Base-by-base conservation (phyloP, 768 basidiomycete genomes). In the Sporobolomyces roseus region DNA sequence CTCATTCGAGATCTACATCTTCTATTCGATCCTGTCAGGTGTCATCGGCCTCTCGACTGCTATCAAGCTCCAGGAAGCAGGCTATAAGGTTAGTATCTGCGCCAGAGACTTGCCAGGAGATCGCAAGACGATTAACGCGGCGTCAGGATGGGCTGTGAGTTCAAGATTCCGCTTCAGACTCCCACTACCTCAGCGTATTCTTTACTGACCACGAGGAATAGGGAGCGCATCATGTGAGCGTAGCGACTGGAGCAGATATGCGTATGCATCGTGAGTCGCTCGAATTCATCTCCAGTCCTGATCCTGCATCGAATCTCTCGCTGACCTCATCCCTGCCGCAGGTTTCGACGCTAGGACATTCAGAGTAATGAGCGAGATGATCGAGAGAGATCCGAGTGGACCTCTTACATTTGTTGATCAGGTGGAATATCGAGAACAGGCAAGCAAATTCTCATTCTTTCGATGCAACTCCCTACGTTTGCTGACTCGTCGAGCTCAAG, bases 151-250 rank as follows among this genome's bases (percentile, higher is more conserved):
- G 90, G 90, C 90, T 43, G 90, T 89, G 70, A 71, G 86, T 80
- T 27, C 23, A 21, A 21, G 46, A 36, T 29, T n/a, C n/a, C 46
- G 43, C 27, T 58, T 43, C 41, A 30, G 17, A 9, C 38, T 33
- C 35, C 29, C 49, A 49, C 32, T n/a, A 17, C 14, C 43, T 3
- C 7, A 30, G 41, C 38, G 25, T 16, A 43, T 29, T 43, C 52
- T 59, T 21, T 30, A 35, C 32, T 2, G 64, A n/a, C 58, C 33
- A 19, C 3, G 1, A 33, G 0, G 36, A 3, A 0, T 55, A 91
- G 90, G 90, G 89, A 41, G 90, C 88, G 13, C 88, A 91, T 70
- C 87, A 90, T 81, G 85, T 90, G 52, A 85, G 84, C 52, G 82
- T 82, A 21, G 83, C 83, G 4, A 63, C 54, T 3, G 81, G 79